phyloP scores from a whole-genome alignment of 2,329 filamentous ascomycete species.

The Didymella lethalis region DNA sequence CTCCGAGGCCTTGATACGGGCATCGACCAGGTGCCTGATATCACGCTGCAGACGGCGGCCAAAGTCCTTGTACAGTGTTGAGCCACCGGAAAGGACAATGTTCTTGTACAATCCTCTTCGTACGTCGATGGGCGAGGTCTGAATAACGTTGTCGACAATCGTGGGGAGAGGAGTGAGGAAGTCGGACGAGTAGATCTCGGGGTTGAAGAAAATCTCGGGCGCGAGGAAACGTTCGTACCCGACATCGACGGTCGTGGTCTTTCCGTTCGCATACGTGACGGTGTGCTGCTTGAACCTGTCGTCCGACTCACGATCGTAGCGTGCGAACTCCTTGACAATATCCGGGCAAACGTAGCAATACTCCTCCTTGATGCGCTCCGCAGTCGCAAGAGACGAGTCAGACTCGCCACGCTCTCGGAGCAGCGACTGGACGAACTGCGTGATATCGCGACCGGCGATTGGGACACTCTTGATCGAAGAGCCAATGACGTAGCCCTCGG shows the following conservation, averaged over 20 bases:
- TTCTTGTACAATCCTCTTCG: slow-evolving; percentile 98
- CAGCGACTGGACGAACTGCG: slow-evolving; percentile 96
- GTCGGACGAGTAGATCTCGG: slow-evolving; percentile 98
- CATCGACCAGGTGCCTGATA: slow-evolving; percentile 94
- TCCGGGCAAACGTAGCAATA: slow-evolving; percentile 98
- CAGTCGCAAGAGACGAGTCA: slow-evolving; percentile 95
- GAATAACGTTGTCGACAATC: slow-evolving; percentile 96
- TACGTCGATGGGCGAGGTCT: slow-evolving; percentile 97
- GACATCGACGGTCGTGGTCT: slow-evolving; percentile 85
- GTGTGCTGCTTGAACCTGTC: slow-evolving; percentile 88
- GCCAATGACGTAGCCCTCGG: slow-evolving; percentile 98
- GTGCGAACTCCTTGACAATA: slow-evolving; percentile 97
- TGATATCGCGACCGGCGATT: slow-evolving; percentile 96
- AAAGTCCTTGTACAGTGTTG: slow-evolving; percentile 98
- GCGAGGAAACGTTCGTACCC: slow-evolving; percentile 98
- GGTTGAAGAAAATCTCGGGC: slow-evolving; percentile 99
- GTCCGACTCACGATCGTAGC: slow-evolving; percentile 88
- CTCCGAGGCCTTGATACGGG: slow-evolving; percentile 90
- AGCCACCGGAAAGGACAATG: slow-evolving; percentile 96
- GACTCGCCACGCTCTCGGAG: slow-evolving; percentile 95
- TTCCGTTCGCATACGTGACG: slow-evolving; percentile 84
- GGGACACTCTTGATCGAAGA: slow-evolving; percentile 99
- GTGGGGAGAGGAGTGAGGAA: slow-evolving; percentile 94
- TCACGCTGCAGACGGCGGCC: slow-evolving; percentile 94
- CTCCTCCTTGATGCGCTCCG: slow-evolving; percentile 97